Percentiles rank a stretch among this genome's conserved stretches.
phyloP scores from a whole-genome alignment of 2,329 filamentous ascomycete species.

The Myriosclerotinia curreyana region DNA sequence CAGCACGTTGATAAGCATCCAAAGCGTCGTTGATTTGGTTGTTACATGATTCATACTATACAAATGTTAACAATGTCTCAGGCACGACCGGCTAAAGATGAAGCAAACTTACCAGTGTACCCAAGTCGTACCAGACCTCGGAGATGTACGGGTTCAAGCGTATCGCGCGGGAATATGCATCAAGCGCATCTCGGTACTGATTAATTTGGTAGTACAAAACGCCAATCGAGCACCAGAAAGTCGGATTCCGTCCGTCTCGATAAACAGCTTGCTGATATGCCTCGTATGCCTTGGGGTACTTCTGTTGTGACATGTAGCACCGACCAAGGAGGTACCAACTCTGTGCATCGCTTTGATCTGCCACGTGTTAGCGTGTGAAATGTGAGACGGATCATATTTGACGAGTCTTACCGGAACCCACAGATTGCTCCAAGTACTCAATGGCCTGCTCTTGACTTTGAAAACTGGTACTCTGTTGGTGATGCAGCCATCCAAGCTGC shows the following conservation, averaged over 20 bases:
- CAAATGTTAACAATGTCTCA: conserved; percentile 30
- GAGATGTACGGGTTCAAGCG: conserved; percentile 97
- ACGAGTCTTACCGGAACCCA: conserved; percentile 70
- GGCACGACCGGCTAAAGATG: conserved; percentile 28
- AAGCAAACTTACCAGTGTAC: conserved; percentile 73
- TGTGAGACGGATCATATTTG: conserved; percentile 29
- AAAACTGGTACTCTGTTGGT: conserved; percentile 91
- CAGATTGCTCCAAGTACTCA: conserved; percentile 95
- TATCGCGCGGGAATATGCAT: conserved; percentile 96
- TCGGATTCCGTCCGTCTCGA: conserved; percentile 93
- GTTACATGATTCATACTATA: conserved; percentile 94
- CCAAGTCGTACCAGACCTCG: conserved; percentile 98
- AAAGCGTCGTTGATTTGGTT: conserved; percentile 96
- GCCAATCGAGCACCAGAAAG: conserved; percentile 99
- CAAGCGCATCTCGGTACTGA: conserved; percentile 95
- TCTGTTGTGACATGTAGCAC: conserved; percentile 99
- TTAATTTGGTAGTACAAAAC: conserved; percentile 99
- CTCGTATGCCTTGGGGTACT: conserved; percentile 97
- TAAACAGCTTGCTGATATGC: conserved; percentile 99
- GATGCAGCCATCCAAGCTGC: conserved; percentile 95
- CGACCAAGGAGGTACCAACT: conserved; percentile 98
- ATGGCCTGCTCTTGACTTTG: conserved; percentile 93
- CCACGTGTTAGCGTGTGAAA: conserved; percentile 39
- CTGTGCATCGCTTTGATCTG: conserved; percentile 91
- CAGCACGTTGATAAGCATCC: conserved; percentile 91